Evolutionary conservation across 129 eudicot genomes (phyloP), one percentile per base, ranked within the genome.

Genomic region (Arctium minus): DNA sequence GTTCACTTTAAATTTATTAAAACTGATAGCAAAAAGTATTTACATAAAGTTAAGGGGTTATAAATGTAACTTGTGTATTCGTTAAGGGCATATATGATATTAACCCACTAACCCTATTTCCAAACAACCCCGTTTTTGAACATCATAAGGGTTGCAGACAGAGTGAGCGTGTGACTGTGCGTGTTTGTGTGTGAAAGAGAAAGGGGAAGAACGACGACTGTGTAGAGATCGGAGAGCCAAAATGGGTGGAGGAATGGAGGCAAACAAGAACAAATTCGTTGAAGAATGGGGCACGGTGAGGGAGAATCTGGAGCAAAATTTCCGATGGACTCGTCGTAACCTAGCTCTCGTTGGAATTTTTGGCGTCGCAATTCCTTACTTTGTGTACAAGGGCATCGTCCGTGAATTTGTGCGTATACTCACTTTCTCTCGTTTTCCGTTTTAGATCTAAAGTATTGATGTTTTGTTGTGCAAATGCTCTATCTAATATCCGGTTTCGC

Each of bases 211-310:
- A 8, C 44, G 37, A 38, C 30, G 37, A 40, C 79, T 68, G 82
- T 73, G 77, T 73, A 78, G 37, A 18, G 62, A 65, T 36, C 33
- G 18, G 8, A 17, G 11, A 50, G 39, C 12, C 31, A 86, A 79
- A 32, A 95, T 93, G 99, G 99, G 97, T 3, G 99, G 99, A 74
- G 99, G 99, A 70, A 96, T 96, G 99, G 99, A 91, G 78, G 90
- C 90, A 2, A 72, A 93, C 85, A 96, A 93, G 97, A 96, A 96
- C 92, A 92, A 83, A 30, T 96, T 89, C 91, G 87, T 96, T 5
- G 99, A 96, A 79, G 98, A 96, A 0, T 96, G 99, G 99, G 88
- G 91, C 2, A 8, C 95, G 0, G 97, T 88, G 0, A 89, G 99
- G 73, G 99, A 96, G 89, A 93, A 91, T 84, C 85, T 96, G 17